These are phyloP conservation scores for Eucalyptus camaldulensis DNA, from an alignment of 345 rosid genomes.

Conservation along the genomic window DNA sequence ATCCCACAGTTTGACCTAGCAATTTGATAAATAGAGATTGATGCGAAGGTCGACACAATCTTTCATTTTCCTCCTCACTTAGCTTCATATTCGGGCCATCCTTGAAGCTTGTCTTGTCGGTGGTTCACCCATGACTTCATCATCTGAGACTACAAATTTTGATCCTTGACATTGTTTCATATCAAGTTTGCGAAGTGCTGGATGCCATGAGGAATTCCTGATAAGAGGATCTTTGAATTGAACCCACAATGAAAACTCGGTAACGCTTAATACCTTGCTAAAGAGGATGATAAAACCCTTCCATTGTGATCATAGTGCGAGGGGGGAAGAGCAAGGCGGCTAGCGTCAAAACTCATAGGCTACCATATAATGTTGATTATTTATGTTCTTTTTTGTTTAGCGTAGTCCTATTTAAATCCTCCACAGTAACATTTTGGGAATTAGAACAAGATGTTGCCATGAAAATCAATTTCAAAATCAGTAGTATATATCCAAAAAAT, in stretches of 20 bases:
- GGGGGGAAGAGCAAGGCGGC: neutral
- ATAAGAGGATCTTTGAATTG: neutral
- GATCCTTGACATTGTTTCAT: fast-evolving
- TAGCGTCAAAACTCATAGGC: neutral
- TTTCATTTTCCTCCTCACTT: neutral
- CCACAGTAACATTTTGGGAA: neutral
- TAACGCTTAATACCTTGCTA: neutral
- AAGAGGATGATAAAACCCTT: neutral
- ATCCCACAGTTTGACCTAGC: neutral
- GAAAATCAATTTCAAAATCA: neutral
- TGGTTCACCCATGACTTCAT: neutral
- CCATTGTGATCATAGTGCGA: neutral
- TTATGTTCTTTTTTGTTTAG: neutral
- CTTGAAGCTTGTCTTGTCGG: neutral
- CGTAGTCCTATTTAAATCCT: neutral
- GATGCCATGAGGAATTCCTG: neutral
- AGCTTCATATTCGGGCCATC: neutral
- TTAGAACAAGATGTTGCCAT: neutral
- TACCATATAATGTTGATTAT: neutral
- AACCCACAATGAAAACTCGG: neutral
- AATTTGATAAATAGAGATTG: neutral
- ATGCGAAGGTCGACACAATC: neutral
- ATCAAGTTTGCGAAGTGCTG: neutral
- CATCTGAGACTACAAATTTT: neutral
- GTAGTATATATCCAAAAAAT: neutral